Base-by-base conservation (phyloP, 164 flowering plant species). In the Nelumbo lutea region DNA sequence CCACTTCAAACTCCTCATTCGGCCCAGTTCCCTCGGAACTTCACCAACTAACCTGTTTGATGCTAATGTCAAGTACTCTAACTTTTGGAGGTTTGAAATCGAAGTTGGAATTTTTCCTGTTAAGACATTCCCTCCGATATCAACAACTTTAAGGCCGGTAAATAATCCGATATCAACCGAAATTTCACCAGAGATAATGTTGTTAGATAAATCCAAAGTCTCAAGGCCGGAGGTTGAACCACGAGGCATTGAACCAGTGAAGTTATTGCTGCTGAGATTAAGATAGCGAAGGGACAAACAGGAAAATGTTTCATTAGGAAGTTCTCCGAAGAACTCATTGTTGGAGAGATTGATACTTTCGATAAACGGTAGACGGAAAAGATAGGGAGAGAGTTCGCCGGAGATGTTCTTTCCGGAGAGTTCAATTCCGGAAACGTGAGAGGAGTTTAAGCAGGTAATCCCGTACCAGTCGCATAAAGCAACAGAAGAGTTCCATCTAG, bases 71-170 rank as follows among this genome's bases (percentile, higher is more conserved):
- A 91, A 72, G 76, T 67, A 59, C 69, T 86, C 67, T 66, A 91
- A 63, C 9, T 45, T 64, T 6, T 80, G 69, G 38, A 87, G 56
- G n/a, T 84, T 84, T 4, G 81, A 40, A 0, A 87, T 68, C 0
- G 87, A 79, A 2, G 46, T 62, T 11, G 96, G 89, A 52, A 90
- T 82, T 14, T 65, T 59, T 0, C 97, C 97, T 27, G 50, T 48
- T 59, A 91, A 65, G 5, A 74, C 70, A 66, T 91, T 91, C 43
- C 97, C 93, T 0, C 98, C 96, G 42, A 90, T 74, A 76, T 93
- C 96, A 71, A 93, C 85, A 67, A 60, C 56, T 67, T 74, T 74
- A 1, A 90, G 80, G 40, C 79, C 63, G 0, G 82, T 69, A 55
- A 89, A 77, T 5, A 42, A 59, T 11, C 84, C 81, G 10, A 90